Conservation (phyloP, 306 rosid species). For the Medicago truncatula region DNA sequence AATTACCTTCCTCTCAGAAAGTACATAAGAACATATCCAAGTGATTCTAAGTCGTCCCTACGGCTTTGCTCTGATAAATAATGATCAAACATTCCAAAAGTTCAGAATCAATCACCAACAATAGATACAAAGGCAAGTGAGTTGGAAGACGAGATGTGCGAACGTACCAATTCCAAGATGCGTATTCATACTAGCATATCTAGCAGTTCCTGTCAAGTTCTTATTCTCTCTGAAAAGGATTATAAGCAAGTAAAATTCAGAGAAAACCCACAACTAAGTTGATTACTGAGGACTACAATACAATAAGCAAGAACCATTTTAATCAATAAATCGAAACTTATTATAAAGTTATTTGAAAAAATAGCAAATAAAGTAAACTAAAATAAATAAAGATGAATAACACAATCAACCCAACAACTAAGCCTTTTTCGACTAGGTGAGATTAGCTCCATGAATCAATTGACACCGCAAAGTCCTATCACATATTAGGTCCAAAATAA, state of each 20-base stretch:
- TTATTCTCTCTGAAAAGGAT: constrained; percentile 79
- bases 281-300: constrained; percentile 9
- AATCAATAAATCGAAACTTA: constrained; percentile 20
- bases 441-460: neutral
- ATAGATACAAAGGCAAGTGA: constrained; percentile 30
- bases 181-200: constrained; percentile 98
- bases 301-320: constrained; percentile 15
- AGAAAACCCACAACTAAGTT: constrained; percentile 5
- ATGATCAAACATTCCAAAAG: constrained; percentile 40
- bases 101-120: constrained; percentile 38
- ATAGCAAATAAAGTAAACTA: neutral
- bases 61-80: constrained; percentile 85
- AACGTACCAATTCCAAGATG: constrained; percentile 92
- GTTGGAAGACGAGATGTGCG: constrained; percentile 27
- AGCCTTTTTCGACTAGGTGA: neutral
- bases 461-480: neutral
- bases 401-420: neutral
- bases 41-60: constrained; percentile 97
- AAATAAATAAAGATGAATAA: constrained; percentile 7
- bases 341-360: neutral
- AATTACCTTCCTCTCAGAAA: constrained; percentile 91
- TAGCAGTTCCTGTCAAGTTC: constrained; percentile 97
- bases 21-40: constrained; percentile 93
- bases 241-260: constrained; percentile 40
- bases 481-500: neutral